Base-by-base conservation (phyloP, 176 grass and related monocot species). In the Phragmites australis region DNA sequence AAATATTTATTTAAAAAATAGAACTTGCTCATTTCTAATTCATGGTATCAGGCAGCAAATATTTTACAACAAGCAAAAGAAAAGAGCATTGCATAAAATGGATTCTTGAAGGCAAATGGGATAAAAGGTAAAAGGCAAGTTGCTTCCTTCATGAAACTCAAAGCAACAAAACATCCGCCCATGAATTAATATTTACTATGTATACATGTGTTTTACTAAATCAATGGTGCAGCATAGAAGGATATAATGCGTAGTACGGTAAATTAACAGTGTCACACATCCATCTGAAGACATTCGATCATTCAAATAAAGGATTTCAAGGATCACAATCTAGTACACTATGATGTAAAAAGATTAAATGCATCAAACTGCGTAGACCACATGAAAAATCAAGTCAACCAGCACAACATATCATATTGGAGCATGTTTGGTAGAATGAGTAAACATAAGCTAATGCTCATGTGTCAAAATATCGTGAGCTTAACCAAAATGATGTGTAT, bases 341-440 rank as follows among this genome's bases (percentile, higher is more conserved):
- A 40, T 46, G 42, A 0, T 40, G 31, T 13, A 67, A 37, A 22
- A 32, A 61, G 40, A 51, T 50, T 13, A 41, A 49, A 82, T 61
- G 22, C 53, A 59, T 47, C 29, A 42, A 67, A 27, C 51, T 5
- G 5, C 8, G 26, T 48, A 19, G 34, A 69, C n/a, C 45, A 62
- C 27, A 13, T 70, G 64, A 71, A 82, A 56, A 74, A 62, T 69
- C 40, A 54, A 62, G 32, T 26, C 34, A 63, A 43, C 6, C 18
- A 72, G 17, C 75, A 78, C 18, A 18, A n/a, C 0, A 32, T 16
- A 74, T 43, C 23, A 69, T 34, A 19, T 75, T 75, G 30, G 6
- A 53, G 6, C 34, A 70, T 82, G 64, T 62, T 62, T 76, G 23
- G 58, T 57, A 26, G 46, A 44, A 87, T 44, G 25, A 81, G 70